These are phyloP conservation scores for Populus euphratica DNA, from an alignment of 345 rosid genomes.

Conservation along the genomic window DNA sequence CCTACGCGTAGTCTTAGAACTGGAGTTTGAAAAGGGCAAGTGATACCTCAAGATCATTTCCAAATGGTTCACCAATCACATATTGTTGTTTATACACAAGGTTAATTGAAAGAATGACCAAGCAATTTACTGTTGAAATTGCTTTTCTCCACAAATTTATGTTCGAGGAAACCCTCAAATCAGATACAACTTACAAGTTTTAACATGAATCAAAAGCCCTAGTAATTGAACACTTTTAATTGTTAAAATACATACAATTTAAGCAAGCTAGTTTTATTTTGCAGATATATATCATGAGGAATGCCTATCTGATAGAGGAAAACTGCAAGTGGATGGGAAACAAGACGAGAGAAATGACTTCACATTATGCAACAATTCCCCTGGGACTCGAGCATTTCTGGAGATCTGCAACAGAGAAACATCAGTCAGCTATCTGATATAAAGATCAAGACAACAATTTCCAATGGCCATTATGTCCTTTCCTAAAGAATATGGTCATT, in stretches of 20 bases:
- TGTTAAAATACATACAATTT: slow-evolving; percentile 2
- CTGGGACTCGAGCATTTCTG: slow-evolving; percentile 73
- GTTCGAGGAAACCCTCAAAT: background rate
- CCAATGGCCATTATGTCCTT: background rate
- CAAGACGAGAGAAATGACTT: slow-evolving; percentile 11
- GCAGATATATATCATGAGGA: slow-evolving; percentile 7
- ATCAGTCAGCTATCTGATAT: background rate
- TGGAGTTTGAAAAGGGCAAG: background rate
- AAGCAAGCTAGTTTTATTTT: background rate
- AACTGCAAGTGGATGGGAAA: background rate
- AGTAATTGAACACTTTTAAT: slow-evolving; percentile 4
- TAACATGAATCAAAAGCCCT: background rate
- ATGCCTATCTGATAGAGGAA: slow-evolving; percentile 19
- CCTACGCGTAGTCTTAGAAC: background rate
- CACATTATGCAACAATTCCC: slow-evolving; percentile 77
- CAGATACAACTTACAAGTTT: slow-evolving; percentile 3
- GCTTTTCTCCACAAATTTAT: background rate
- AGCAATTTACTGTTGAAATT: background rate
- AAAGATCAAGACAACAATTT: background rate
- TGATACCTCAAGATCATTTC: background rate
- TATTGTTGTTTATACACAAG: background rate
- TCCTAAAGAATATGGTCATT: background rate
- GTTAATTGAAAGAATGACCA: background rate
- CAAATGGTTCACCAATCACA: background rate
- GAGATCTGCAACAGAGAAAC: slow-evolving; percentile 15